phyloP scores from a whole-genome alignment of 129 eudicot genomes.

The Erigeron canadensis region DNA sequence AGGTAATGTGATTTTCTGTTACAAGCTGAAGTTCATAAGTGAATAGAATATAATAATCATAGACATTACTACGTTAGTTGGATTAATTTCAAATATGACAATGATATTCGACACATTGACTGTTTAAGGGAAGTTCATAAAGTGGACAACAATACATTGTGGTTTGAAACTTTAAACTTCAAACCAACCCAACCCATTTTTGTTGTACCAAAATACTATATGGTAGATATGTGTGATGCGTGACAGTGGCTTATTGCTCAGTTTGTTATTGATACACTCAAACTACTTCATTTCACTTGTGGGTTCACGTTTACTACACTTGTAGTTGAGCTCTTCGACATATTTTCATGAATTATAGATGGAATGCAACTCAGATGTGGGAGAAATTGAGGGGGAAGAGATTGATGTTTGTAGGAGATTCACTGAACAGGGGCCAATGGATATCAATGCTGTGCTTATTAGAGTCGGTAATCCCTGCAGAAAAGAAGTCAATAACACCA shows the following conservation, averaged over 20 bases:
- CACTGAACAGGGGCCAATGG: slow-evolving; percentile 98
- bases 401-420: slow-evolving; percentile 92
- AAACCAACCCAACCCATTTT: too few relatives aligned
- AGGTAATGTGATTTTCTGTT: slow-evolving; percentile 43
- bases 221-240: too few relatives aligned
- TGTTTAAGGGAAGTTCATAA: not conserved
- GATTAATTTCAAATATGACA: not conserved
- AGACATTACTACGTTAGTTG: not conserved
- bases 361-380: slow-evolving; percentile 83
- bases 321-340: not conserved
- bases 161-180: not conserved
- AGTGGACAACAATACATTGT: not conserved
- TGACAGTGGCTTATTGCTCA: not conserved
- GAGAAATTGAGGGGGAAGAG: slow-evolving; percentile 88
- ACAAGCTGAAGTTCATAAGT: not conserved
- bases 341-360: slow-evolving; percentile 48
- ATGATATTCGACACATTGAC: not conserved
- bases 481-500: slow-evolving; percentile 83
- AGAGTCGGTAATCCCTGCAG: slow-evolving; percentile 76
- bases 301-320: not conserved
- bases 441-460: slow-evolving; percentile 88
- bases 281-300: not conserved
- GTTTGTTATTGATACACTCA: not conserved
- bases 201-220: too few relatives aligned
- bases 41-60: not conserved